Conservation (phyloP, 176 grass and related monocot genomes). For the maize (Zea mays) region DNA sequence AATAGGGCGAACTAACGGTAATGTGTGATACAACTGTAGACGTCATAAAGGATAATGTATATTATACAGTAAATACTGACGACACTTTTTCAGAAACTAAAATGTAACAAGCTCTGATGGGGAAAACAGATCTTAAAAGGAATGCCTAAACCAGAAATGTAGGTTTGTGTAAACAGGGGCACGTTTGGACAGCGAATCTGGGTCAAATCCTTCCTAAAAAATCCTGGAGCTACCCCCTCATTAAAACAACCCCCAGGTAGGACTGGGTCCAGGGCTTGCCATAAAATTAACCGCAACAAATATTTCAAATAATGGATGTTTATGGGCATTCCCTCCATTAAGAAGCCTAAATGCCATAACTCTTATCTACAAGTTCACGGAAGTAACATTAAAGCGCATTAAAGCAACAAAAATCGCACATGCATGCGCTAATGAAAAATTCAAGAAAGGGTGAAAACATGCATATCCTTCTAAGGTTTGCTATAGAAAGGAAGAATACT, state of each 20-base stretch:
- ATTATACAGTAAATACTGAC: neutral
- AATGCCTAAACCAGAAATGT: neutral
- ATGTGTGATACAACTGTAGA: neutral
- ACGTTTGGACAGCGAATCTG: neutral
- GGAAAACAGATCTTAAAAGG: neutral
- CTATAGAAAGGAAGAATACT: slow-evolving; percentile 44
- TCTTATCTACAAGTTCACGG: slow-evolving; percentile 7
- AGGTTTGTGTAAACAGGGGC: neutral
- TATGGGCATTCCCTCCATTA: slow-evolving; percentile 1
- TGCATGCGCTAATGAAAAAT: neutral
- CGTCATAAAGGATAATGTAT: neutral
- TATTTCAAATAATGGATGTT: neutral
- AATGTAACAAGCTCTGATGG: neutral
- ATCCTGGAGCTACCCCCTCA: neutral
- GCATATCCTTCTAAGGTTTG: neutral
- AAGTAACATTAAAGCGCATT: neutral
- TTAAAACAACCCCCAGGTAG: neutral
- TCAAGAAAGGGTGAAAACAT: slow-evolving; percentile 2
- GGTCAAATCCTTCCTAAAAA: slow-evolving; percentile 6
- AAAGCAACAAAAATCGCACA: neutral
- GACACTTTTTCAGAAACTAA: neutral
- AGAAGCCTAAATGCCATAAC: neutral
- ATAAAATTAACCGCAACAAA: slow-evolving; percentile 12
- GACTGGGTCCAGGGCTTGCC: neutral
- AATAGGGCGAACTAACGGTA: neutral